Base-by-base conservation (phyloP, 1,284 basidiomycete genomes). In the Ustanciosporium gigantosporum region DNA sequence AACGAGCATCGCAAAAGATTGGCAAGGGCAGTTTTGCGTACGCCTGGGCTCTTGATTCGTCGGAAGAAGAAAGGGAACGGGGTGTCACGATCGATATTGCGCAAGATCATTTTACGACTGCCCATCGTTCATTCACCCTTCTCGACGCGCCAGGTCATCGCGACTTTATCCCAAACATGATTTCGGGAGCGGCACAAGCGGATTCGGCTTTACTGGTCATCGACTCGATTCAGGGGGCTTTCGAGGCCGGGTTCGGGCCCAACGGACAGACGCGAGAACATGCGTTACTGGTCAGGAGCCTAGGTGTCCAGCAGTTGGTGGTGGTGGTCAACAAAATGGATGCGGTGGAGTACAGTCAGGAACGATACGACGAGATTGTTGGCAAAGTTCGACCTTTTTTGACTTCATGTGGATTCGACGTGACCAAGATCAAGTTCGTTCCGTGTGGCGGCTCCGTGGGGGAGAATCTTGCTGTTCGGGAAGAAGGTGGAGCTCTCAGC, bases 161-260 rank as follows among this genome's bases (percentile, higher is more conserved):
- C 62, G 95, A 98, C 73, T 98, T 98, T 70, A 89, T 98, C 47
- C 94, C 95, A 0, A 97, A 97, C 75, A 98, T 98, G 95, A 98
- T 98, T 50, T 94, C 91, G 0, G 94, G 94, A 2, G 94, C 94
- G 2, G 87, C 93, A 0, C 94, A 97, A 79, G 95, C 95, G 0
- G 94, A 98, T 70, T 91, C 90, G 27, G 93, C 94, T 1, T 80
- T 98, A 4, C 84, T 98, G n/a, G 94, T 98, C 5, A 86, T 98
- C 17, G 95, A 96, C 78, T 88, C 92, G 6, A 83, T 87, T 3
- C 86, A 83, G 1, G 94, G 94, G 19, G 92, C 92, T 69, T 98
- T 98, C 66, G 94, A 98, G 79, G 87, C 91, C 19, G 94, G 94
- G 1, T 98, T 98, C 70, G 87, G 91, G 34, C 84, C 88, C 14